These are phyloP conservation scores for Fonsecaea nubica DNA, from an alignment of 2,329 filamentous ascomycete genomes.

Conservation along the genomic window DNA sequence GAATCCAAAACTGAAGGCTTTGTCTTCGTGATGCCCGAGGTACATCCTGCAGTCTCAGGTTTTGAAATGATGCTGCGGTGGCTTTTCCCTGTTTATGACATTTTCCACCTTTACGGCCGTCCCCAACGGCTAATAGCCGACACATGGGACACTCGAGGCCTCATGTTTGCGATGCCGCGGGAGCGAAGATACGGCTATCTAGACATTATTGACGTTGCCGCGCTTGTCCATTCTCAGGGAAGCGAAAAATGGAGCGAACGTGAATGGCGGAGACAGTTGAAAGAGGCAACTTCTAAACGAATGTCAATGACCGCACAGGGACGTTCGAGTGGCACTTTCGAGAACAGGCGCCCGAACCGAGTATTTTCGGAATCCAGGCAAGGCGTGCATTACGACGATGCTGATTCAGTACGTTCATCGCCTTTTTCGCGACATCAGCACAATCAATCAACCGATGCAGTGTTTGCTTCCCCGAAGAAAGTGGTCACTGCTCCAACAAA, in stretches of 20 bases:
- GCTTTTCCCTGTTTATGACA: conserved; percentile 92
- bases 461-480: conserved; percentile 57
- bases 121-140: conserved; percentile 87
- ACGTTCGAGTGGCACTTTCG: conserved; percentile 45
- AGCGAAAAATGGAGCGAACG: conserved; percentile 80
- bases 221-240: conserved; percentile 77
- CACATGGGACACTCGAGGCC: conserved; percentile 79
- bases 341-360: conserved; percentile 42
- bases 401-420: conserved; percentile 57
- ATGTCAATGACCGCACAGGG: conserved; percentile 66
- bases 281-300: conserved; percentile 81
- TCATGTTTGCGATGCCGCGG: conserved; percentile 98
- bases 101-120: conserved; percentile 87
- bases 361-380: conserved; percentile 40
- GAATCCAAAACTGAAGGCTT: conserved; percentile 86
- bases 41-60: conserved; percentile 86
- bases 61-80: conserved; percentile 95
- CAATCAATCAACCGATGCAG: conserved; percentile 52
- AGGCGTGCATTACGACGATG: conserved; percentile 54
- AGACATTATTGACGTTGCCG: conserved; percentile 83
- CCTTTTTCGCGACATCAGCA: conserved; percentile 57
- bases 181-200: conserved; percentile 87
- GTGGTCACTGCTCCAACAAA: conserved; percentile 31
- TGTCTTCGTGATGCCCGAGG: conserved; percentile 97
- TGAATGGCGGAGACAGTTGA: conserved; percentile 88